These are phyloP conservation scores for Botrytis squamosa DNA, from an alignment of 2,329 filamentous ascomycete species.

Conservation along the genomic window DNA sequence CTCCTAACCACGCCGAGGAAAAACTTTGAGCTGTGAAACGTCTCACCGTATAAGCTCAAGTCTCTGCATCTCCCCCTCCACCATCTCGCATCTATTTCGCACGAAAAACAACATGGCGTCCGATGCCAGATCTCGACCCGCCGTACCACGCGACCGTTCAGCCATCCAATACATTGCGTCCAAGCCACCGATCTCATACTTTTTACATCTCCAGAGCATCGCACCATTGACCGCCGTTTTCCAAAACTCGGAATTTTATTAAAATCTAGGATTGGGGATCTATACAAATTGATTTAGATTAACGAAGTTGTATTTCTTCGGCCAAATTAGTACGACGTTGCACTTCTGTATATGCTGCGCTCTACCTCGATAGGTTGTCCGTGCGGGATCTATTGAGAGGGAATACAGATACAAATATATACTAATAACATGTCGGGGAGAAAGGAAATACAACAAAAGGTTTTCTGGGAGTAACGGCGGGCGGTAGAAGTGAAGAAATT, in stretches of 20 bases:
- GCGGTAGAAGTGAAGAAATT: neutral
- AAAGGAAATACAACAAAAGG: neutral
- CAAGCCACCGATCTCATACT: slow-evolving; percentile 9
- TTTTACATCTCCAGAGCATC: neutral
- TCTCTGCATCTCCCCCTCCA: neutral
- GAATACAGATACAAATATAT: neutral
- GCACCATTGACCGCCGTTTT: slow-evolving; percentile 9
- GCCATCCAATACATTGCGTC: neutral
- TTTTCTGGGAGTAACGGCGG: neutral
- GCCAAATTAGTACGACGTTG: neutral
- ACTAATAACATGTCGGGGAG: neutral
- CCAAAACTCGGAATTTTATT: slow-evolving; percentile 1
- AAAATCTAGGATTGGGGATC: neutral
- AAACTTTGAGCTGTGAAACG: neutral
- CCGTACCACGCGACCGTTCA: neutral
- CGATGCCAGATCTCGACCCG: slow-evolving; percentile 16
- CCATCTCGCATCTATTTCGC: slow-evolving; percentile 3
- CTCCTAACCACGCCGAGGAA: neutral
- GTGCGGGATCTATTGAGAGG: neutral
- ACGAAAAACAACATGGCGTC: neutral
- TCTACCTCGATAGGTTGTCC: neutral
- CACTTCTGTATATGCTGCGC: neutral
- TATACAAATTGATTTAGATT: slow-evolving; percentile 2
- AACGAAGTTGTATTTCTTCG: neutral
- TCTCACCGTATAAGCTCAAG: neutral